Conservation (phyloP, 495 filamentous ascomycete species). For the Tetracladium setigerum region DNA sequence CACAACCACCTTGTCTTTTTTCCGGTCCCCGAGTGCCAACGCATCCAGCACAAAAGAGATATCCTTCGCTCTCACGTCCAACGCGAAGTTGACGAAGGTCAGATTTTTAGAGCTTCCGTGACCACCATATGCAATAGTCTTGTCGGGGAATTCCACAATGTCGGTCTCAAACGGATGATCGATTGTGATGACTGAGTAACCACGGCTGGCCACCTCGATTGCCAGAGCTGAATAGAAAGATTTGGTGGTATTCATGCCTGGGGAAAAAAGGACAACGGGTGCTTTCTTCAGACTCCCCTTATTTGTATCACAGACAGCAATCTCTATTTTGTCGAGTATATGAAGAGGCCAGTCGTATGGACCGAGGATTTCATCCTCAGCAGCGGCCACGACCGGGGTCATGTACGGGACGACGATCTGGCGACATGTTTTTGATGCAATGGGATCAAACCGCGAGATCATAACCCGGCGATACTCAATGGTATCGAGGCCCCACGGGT, state of each 20-base stretch:
- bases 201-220: constrained; percentile 37
- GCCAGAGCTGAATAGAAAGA: constrained; percentile 32
- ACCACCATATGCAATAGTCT: constrained; percentile 2
- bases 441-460: constrained; percentile 29
- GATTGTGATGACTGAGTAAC: constrained; percentile 38
- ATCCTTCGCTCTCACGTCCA: constrained; percentile 23
- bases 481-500: constrained; percentile 26
- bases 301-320: not conserved
- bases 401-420: constrained; percentile 7
- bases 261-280: constrained; percentile 30
- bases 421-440: constrained; percentile 11
- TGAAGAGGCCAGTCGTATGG: constrained; percentile 1
- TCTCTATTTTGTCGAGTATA: not conserved
- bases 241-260: constrained; percentile 24
- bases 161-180: constrained; percentile 41
- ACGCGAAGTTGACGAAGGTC: not conserved
- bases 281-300: not conserved
- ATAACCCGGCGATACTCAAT: constrained; percentile 25
- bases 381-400: not conserved
- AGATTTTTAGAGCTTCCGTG: constrained; percentile 1
- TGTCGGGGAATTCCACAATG: constrained; percentile 40
- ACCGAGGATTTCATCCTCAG: constrained; percentile 1
- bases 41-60: constrained; percentile 26
- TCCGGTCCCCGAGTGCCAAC: constrained; percentile 7
- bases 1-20: not conserved